Evolutionary conservation across 768 basidiomycete genomes (phyloP).

Genomic region (Phlebiopsis gigantea): DNA sequence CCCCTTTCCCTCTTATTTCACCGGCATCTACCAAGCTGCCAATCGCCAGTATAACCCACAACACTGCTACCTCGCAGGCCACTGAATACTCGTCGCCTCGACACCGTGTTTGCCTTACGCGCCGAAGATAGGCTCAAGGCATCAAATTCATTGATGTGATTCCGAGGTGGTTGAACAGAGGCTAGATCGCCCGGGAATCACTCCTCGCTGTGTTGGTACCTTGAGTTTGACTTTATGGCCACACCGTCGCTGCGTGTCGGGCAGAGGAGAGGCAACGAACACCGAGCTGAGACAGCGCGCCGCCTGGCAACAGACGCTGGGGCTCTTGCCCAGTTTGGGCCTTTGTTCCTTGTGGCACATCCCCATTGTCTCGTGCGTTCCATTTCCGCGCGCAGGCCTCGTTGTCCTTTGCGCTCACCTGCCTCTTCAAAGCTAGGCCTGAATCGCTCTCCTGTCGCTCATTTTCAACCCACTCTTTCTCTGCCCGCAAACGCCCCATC

Average conservation of each 20-base stretch:
- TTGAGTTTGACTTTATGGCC: neutral
- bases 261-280: neutral
- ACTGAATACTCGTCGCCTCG: neutral
- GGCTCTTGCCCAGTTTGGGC: neutral
- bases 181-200: neutral
- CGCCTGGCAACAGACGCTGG: constrained; percentile 4
- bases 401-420: constrained; percentile 4
- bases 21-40: too few relatives aligned
- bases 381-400: constrained; percentile 2
- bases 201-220: neutral
- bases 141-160: neutral
- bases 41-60: too few relatives aligned
- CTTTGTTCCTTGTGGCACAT: neutral
- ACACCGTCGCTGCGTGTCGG: neutral
- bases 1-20: too few relatives aligned
- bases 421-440: constrained; percentile 2
- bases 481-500: neutral
- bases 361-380: neutral
- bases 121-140: neutral
- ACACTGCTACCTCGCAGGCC: too few relatives aligned
- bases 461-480: neutral
- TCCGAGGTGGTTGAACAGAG: neutral
- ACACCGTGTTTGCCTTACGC: neutral
- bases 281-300: neutral
- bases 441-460: neutral